Conservation (phyloP, 192 early-diverging fungal genomes). For the Coemansia sp. region DNA sequence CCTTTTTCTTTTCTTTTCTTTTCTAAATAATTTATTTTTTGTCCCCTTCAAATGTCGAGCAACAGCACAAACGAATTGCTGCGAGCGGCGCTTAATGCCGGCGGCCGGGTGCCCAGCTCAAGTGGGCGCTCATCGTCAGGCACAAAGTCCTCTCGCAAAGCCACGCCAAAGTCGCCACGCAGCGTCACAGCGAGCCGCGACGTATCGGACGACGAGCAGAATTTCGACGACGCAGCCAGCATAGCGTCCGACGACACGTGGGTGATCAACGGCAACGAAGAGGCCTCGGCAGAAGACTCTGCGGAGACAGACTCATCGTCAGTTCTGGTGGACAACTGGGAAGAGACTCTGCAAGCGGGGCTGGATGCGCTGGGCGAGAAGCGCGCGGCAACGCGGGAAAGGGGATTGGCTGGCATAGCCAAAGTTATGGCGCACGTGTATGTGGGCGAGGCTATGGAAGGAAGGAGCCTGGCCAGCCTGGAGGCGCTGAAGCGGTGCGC, state of each 20-base stretch:
- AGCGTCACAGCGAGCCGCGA: slow-evolving; percentile 25
- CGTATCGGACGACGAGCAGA: slow-evolving; percentile 22
- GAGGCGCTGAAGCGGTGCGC: slow-evolving; percentile 57
- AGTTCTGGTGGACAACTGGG: slow-evolving; percentile 24
- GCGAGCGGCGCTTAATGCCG: slow-evolving; percentile 12
- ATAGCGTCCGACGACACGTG: slow-evolving; percentile 35
- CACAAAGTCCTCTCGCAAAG: slow-evolving; percentile 5
- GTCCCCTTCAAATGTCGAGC: neutral
- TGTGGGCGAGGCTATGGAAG: slow-evolving; percentile 55
- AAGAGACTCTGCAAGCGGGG: slow-evolving; percentile 13
- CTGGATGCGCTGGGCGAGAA: slow-evolving; percentile 37
- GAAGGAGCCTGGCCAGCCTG: slow-evolving; percentile 54
- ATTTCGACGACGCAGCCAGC: slow-evolving; percentile 17
- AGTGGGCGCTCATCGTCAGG: slow-evolving; percentile 8
- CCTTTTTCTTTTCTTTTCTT: neutral
- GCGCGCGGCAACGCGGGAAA: slow-evolving; percentile 52
- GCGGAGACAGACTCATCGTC: neutral
- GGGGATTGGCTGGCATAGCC: slow-evolving; percentile 52
- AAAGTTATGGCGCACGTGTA: slow-evolving; percentile 54
- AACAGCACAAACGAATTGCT: slow-evolving; percentile 28
- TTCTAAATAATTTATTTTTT: neutral
- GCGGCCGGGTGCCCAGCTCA: slow-evolving; percentile 25
- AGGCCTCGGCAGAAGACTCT: neutral
- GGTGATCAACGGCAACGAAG: slow-evolving; percentile 12
- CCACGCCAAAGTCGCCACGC: slow-evolving; percentile 18